These are phyloP conservation scores for Cytidiella melzeri DNA, from an alignment of 768 basidiomycete genomes.

Conservation along the genomic window DNA sequence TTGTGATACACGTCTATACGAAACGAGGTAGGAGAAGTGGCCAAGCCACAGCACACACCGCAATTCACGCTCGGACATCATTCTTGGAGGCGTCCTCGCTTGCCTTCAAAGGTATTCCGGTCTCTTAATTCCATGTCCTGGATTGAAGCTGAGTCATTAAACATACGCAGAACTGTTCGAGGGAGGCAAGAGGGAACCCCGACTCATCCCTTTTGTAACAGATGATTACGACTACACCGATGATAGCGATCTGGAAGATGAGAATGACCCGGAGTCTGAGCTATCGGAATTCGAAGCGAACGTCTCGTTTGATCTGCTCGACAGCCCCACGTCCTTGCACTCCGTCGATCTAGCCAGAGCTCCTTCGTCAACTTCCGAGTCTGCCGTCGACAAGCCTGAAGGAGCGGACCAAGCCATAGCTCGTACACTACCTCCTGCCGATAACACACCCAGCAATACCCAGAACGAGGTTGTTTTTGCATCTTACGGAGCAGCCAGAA, in stretches of 20 bases:
- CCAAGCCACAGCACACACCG: no score
- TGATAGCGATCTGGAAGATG: background rate
- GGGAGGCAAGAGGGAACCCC: background rate
- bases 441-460: background rate
- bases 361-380: no score
- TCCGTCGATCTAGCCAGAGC: no score
- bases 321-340: no score
- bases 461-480: background rate
- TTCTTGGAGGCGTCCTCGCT: background rate
- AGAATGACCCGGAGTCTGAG: no score
- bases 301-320: no score
- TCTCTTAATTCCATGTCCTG: background rate
- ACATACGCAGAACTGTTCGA: background rate
- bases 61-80: background rate
- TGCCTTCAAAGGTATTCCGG: background rate
- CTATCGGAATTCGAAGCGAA: no score
- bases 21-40: constrained; percentile 4
- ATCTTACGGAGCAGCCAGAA: background rate
- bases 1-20: constrained; percentile 4
- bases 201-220: background rate
- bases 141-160: no score
- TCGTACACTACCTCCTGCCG: background rate
- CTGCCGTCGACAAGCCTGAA: no score
- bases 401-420: no score
- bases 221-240: background rate